Evolutionary conservation across 73 alveolate genomes (phyloP).

Genomic region (Uronychia setigera): DNA sequence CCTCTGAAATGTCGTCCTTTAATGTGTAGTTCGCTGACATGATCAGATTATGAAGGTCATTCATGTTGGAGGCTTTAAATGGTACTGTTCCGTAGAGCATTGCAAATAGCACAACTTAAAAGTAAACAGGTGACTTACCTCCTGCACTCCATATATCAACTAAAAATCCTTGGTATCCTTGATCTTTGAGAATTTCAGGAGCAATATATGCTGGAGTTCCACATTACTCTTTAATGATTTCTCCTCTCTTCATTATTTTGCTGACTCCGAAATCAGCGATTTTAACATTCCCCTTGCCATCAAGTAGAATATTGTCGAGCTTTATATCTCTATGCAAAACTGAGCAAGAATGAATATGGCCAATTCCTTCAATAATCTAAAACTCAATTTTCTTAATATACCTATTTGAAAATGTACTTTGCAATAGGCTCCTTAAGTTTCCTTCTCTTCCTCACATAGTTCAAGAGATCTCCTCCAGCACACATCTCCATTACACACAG

Average conservation of each 20-base stretch:
- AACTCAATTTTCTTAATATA: slow-evolving; percentile 15
- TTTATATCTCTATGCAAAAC: slow-evolving; percentile 97
- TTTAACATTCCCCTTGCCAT: slow-evolving; percentile 87
- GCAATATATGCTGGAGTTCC: slow-evolving; percentile 99
- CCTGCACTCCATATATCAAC: slow-evolving; percentile 99
- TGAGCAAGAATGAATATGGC: slow-evolving; percentile 80
- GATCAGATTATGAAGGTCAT: slow-evolving; percentile 80
- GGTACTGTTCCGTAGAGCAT: slow-evolving; percentile 96
- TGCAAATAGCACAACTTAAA: slow-evolving; percentile 80
- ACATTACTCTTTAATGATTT: slow-evolving; percentile 93
- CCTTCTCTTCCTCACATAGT: slow-evolving; percentile 56
- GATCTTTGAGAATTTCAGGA: slow-evolving; percentile 96
- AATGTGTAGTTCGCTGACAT: slow-evolving; percentile 62
- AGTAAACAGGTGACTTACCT: background rate
- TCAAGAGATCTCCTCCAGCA: slow-evolving; percentile 65
- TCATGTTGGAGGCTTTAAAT: slow-evolving; percentile 92
- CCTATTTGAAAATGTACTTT: slow-evolving; percentile 83
- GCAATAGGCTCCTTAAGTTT: slow-evolving; percentile 87
- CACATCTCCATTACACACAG: slow-evolving; percentile 79
- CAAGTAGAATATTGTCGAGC: slow-evolving; percentile 94
- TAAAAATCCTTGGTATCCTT: slow-evolving; percentile 95
- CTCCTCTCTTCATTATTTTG: slow-evolving; percentile 78
- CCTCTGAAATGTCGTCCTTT: slow-evolving; percentile 70
- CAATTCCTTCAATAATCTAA: slow-evolving; percentile 79
- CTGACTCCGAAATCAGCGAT: slow-evolving; percentile 98